A percentile compares a stretch with the other conserved stretches of the same genome.
These are phyloP conservation scores for Phytophthora fragariaefolia DNA, from an alignment of 352 stramenopile genomes.

Conservation along the genomic window DNA sequence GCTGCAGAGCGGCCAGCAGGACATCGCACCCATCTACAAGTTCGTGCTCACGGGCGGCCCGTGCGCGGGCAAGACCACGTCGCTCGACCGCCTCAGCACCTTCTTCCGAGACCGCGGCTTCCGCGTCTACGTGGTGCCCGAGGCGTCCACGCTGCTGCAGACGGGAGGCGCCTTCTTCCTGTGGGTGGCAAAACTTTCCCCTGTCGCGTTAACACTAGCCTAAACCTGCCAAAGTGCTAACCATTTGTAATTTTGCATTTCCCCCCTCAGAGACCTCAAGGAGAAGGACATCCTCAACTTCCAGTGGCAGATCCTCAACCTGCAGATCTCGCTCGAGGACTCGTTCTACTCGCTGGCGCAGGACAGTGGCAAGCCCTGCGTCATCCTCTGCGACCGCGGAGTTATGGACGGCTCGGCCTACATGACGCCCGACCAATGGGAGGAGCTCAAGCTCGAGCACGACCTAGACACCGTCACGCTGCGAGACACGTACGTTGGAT, in stretches of 20 bases:
- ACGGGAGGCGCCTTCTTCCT: constrained; percentile 93
- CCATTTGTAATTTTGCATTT: constrained; percentile 21
- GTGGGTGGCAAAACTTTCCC: constrained; percentile 39
- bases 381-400: constrained; percentile 96
- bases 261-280: constrained; percentile 64
- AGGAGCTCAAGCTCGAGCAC: constrained; percentile 81
- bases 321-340: constrained; percentile 87
- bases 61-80: constrained; percentile 96
- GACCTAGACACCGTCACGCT: constrained; percentile 87
- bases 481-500: constrained; percentile 68
- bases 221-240: constrained; percentile 3
- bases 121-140: constrained; percentile 95
- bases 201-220: constrained; percentile 17
- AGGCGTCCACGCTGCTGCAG: constrained; percentile 95
- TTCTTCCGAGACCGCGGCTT: constrained; percentile 94
- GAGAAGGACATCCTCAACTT: constrained; percentile 88
- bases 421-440: constrained; percentile 91
- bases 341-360: constrained; percentile 85
- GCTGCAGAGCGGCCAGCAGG: constrained; percentile 69
- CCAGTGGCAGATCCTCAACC: constrained; percentile 87
- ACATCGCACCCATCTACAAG: constrained; percentile 89
- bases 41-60: constrained; percentile 95
- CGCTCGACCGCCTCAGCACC: constrained; percentile 91
- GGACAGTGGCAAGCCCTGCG: constrained; percentile 82
- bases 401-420: constrained; percentile 97